These are phyloP conservation scores for Mycena galericulata DNA, from an alignment of 768 basidiomycete genomes.

Conservation along the genomic window DNA sequence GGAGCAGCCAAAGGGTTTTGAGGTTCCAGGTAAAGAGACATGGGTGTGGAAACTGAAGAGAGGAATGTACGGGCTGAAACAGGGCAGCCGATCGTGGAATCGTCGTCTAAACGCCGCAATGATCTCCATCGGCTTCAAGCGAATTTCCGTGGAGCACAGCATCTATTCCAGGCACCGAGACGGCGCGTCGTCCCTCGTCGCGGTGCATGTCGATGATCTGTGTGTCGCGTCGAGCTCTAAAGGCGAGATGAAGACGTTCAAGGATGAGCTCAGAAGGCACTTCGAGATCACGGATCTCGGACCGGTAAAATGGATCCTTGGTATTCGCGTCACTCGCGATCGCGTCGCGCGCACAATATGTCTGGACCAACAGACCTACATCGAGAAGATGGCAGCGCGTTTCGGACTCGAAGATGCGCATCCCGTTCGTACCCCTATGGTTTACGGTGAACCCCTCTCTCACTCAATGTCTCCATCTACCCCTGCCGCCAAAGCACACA, in stretches of 20 bases:
- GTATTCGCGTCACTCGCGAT: constrained; percentile 38
- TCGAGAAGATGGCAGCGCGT: background rate
- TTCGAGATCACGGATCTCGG: too few species aligned
- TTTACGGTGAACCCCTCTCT: background rate
- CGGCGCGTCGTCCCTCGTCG: too few species aligned
- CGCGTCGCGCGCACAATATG: background rate
- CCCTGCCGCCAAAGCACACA: background rate
- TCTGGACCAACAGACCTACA: constrained; percentile 1
- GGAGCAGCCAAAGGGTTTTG: constrained; percentile 16
- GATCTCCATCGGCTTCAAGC: too few species aligned
- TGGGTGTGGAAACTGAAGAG: constrained; percentile 18
- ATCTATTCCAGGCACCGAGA: too few species aligned
- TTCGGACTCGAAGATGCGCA: constrained; percentile 14
- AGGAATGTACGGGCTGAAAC: constrained; percentile 16
- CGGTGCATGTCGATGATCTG: too few species aligned
- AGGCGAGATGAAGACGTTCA: too few species aligned
- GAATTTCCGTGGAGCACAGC: too few species aligned
- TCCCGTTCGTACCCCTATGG: constrained; percentile 7
- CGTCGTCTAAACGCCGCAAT: too few species aligned
- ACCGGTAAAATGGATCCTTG: constrained; percentile 38
- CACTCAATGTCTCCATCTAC: background rate
- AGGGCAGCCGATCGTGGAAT: constrained; percentile 36
- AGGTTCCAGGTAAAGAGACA: constrained; percentile 1
- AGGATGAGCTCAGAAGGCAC: too few species aligned
- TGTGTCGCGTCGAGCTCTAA: too few species aligned